Percentiles rank a stretch among this genome's conserved stretches.
Conservation (phyloP, 441 rosid genomes). For the Erodium chrysanthum region DNA sequence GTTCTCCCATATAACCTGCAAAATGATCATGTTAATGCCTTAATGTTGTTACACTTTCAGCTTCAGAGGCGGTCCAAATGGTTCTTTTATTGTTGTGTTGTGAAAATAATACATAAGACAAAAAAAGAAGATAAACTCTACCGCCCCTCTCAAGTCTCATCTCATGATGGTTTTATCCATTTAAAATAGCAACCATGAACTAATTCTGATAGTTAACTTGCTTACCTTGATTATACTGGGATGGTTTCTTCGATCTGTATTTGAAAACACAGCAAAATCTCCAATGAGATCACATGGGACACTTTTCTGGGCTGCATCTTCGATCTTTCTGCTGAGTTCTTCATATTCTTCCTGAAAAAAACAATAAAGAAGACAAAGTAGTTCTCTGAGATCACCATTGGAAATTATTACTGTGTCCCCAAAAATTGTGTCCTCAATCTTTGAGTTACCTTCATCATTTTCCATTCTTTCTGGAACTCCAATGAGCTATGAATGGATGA, state of each 20-base stretch:
- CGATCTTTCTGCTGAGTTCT: conserved; percentile 33
- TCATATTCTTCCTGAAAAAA: conserved; percentile 43
- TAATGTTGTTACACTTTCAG: neutral
- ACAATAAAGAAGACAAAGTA: neutral
- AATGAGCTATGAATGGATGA: neutral
- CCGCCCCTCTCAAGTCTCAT: neutral
- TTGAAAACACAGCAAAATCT: conserved; percentile 36
- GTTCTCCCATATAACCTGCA: conserved; percentile 52
- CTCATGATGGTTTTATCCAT: neutral
- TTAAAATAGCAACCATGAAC: neutral
- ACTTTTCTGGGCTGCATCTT: conserved; percentile 23
- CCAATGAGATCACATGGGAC: conserved; percentile 16
- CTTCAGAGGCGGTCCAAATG: neutral
- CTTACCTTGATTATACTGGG: conserved; percentile 51
- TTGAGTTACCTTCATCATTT: conserved; percentile 35
- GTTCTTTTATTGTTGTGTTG: neutral
- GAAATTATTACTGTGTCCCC: no score
- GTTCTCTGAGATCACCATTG: no score
- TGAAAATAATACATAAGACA: neutral
- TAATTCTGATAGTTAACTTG: neutral
- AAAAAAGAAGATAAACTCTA: neutral
- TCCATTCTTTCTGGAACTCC: conserved; percentile 42
- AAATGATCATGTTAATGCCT: neutral
- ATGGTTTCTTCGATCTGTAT: conserved; percentile 37
- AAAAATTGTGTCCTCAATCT: no score